phyloP scores from a whole-genome alignment of 306 rosid genomes.

The Luffa acutangula region DNA sequence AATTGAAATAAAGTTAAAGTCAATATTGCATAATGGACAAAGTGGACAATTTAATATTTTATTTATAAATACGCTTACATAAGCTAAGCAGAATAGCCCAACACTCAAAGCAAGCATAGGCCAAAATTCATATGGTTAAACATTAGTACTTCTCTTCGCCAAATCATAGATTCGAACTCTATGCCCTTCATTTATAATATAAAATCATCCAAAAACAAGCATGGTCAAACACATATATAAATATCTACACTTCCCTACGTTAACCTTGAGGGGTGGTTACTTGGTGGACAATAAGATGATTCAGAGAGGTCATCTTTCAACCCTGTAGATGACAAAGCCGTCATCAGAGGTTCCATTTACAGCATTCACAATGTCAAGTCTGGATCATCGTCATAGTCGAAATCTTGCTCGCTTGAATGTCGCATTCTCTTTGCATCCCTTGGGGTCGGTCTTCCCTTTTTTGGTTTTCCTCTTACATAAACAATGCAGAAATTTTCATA shows the following conservation, averaged over 20 bases:
- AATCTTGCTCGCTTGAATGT: constrained; percentile 85
- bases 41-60: not conserved
- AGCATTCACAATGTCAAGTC: constrained; percentile 46
- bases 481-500: not conserved
- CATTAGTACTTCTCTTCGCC: not conserved
- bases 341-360: not conserved
- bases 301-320: not conserved
- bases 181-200: not conserved
- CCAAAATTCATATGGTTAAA: not conserved
- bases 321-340: not conserved
- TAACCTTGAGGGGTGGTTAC: not conserved
- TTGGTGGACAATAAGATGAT: not conserved
- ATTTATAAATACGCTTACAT: not conserved
- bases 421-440: constrained; percentile 79
- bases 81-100: not conserved
- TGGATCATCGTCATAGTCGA: constrained; percentile 93
- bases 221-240: not conserved
- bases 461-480: constrained; percentile 73
- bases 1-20: not conserved
- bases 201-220: not conserved
- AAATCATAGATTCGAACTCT: not conserved
- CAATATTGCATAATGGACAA: not conserved
- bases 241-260: not conserved
- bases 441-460: constrained; percentile 86
- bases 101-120: not conserved